Percentiles rank a stretch among this genome's conserved stretches.
Evolutionary conservation across 257 asterid species (phyloP).

Genomic region (Ligustrum vulgare): DNA sequence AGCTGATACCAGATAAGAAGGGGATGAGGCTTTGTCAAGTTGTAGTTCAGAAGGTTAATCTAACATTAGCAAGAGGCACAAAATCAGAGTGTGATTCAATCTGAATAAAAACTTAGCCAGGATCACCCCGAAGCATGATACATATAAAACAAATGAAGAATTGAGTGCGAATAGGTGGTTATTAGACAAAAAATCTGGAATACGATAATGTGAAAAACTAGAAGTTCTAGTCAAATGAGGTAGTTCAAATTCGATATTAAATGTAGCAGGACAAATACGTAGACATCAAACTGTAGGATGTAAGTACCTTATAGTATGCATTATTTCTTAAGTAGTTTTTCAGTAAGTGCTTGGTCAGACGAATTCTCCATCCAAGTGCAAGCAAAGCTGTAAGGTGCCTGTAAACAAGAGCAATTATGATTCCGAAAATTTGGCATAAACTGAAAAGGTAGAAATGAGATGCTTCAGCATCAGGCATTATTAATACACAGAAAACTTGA

Average conservation of each 20-base stretch:
- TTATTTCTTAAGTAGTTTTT: constrained; percentile 77
- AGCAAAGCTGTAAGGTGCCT: constrained; percentile 87
- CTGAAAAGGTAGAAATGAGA: constrained; percentile 9
- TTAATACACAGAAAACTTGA: not conserved
- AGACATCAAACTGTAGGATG: constrained; percentile 14
- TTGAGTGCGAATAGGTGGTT: constrained; percentile 6
- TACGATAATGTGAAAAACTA: constrained; percentile 1
- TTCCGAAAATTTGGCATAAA: not conserved
- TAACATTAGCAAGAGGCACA: not conserved
- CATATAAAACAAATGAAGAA: constrained; percentile 17
- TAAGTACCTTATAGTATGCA: constrained; percentile 87
- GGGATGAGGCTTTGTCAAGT: not conserved
- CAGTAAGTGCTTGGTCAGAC: constrained; percentile 85
- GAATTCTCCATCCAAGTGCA: constrained; percentile 99
- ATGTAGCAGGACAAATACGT: not conserved
- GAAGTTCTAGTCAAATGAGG: constrained; percentile 9
- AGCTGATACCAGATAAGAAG: not conserved
- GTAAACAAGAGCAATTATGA: constrained; percentile 19
- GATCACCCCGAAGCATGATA: constrained; percentile 10
- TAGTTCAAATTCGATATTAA: constrained; percentile 14
- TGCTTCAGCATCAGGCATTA: constrained; percentile 16
- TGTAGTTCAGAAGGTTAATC: not conserved
- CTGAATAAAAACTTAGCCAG: constrained; percentile 4
- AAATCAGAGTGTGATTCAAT: not conserved
- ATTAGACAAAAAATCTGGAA: constrained; percentile 11